Evolutionary conservation across 2,329 filamentous ascomycete genomes (phyloP).

Genomic region (Helicocarpus griseus): DNA sequence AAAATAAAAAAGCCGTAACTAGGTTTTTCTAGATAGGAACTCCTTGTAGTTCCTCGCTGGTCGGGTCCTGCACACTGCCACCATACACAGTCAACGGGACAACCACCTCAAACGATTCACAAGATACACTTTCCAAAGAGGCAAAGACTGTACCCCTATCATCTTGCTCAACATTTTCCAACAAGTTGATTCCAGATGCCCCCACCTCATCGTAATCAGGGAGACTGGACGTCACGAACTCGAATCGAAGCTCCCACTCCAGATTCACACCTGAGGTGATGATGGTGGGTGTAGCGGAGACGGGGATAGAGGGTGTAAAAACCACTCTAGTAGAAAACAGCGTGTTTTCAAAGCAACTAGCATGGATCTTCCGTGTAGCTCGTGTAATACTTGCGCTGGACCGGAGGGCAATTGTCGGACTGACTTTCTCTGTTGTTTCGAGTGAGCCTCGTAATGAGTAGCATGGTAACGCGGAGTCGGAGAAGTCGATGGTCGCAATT

Average conservation of each 20-base stretch:
- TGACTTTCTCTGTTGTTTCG: conserved; percentile 78
- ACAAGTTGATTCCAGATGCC: conserved; percentile 42
- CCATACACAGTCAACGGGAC: conserved; percentile 76
- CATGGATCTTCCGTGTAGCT: conserved; percentile 74
- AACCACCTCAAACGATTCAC: conserved; percentile 83
- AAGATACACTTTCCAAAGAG: conserved; percentile 65
- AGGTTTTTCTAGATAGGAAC: conserved; percentile 26
- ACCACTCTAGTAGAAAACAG: conserved; percentile 69
- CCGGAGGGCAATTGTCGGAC: conserved; percentile 68
- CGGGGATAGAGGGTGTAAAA: conserved; percentile 76
- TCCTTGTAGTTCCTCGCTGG: conserved; percentile 31
- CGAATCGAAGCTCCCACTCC: conserved; percentile 80
- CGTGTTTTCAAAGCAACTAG: conserved; percentile 68
- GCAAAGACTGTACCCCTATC: conserved; percentile 69
- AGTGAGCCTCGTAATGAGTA: conserved; percentile 78
- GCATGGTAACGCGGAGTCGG: conserved; percentile 64
- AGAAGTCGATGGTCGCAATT: conserved; percentile 75
- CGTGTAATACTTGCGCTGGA: conserved; percentile 78
- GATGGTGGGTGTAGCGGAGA: conserved; percentile 78
- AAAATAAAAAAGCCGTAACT: background rate
- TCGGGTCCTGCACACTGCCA: conserved; percentile 38
- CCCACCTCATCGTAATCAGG: conserved; percentile 28
- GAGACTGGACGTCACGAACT: conserved; percentile 72
- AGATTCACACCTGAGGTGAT: conserved; percentile 79
- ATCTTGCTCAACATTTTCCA: conserved; percentile 71